Evolutionary conservation across 148 eudicot genomes (phyloP).

Genomic region (Vaccinium macrocarpon): DNA sequence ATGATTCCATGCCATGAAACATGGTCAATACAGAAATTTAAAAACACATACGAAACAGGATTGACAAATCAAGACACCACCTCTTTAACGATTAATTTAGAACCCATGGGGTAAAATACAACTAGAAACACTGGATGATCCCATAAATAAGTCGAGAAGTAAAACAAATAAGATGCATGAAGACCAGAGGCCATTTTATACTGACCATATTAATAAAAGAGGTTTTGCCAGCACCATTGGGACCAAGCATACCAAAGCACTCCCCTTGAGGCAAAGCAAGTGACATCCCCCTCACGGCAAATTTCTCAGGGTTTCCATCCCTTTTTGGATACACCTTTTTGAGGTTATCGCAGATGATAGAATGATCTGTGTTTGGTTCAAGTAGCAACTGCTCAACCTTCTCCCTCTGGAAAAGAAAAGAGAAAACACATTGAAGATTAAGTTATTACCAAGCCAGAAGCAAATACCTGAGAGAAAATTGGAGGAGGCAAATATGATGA

Average conservation of each 20-base stretch:
- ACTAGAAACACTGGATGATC: constrained; percentile 2
- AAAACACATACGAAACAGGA: background rate
- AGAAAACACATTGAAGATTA: background rate
- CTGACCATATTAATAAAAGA: constrained; percentile 92
- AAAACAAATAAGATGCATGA: background rate
- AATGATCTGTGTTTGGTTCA: constrained; percentile 44
- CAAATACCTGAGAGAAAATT: background rate
- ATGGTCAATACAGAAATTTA: background rate
- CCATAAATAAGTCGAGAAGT: background rate
- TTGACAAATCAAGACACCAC: background rate
- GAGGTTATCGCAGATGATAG: constrained; percentile 67
- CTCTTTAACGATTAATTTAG: background rate
- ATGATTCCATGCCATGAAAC: background rate
- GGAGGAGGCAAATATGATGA: background rate
- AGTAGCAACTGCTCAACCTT: constrained; percentile 65
- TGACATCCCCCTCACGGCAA: constrained; percentile 82
- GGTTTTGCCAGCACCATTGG: constrained; percentile 97
- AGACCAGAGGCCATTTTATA: constrained; percentile 12
- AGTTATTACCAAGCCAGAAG: background rate
- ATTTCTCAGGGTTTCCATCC: constrained; percentile 89
- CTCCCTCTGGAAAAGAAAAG: constrained; percentile 50
- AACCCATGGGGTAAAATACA: background rate
- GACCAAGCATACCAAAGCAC: constrained; percentile 99
- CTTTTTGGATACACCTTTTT: constrained; percentile 78
- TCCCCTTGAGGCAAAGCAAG: constrained; percentile 88